Evolutionary conservation across 2,329 filamentous ascomycete species (phyloP).

Genomic region (Apiospora hydei): DNA sequence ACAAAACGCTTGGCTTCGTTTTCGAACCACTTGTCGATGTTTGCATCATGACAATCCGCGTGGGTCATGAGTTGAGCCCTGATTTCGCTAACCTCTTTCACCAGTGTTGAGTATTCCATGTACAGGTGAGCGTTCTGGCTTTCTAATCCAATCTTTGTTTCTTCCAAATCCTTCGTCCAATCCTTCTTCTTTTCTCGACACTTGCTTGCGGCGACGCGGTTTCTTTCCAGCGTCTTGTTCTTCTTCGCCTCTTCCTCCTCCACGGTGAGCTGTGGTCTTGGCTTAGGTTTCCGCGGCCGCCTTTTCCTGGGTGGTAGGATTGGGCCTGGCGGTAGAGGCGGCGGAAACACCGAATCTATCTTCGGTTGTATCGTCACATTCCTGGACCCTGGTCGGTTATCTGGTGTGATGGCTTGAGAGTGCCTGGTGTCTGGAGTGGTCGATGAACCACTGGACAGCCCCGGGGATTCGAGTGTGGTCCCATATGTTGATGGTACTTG

Average conservation of each 20-base stretch:
- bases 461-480: slow-evolving; percentile 31
- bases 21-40: slow-evolving; percentile 62
- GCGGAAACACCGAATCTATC: slow-evolving; percentile 23
- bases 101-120: slow-evolving; percentile 50
- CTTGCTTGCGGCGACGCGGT: slow-evolving; percentile 76
- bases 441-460: slow-evolving; percentile 38
- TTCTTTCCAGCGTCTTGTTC: slow-evolving; percentile 70
- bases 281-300: slow-evolving; percentile 36
- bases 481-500: slow-evolving; percentile 27
- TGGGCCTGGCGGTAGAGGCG: slow-evolving; percentile 18
- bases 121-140: slow-evolving; percentile 51
- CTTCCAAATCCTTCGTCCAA: slow-evolving; percentile 58
- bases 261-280: slow-evolving; percentile 31
- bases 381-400: slow-evolving; percentile 26
- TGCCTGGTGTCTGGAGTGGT: slow-evolving; percentile 36
- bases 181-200: slow-evolving; percentile 73
- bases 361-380: slow-evolving; percentile 3
- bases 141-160: slow-evolving; percentile 53
- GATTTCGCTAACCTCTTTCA: slow-evolving; percentile 54
- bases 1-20: slow-evolving; percentile 60
- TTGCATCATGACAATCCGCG: slow-evolving; percentile 58
- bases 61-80: slow-evolving; percentile 61
- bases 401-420: slow-evolving; percentile 36
- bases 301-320: slow-evolving; percentile 37
- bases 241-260: slow-evolving; percentile 52